Evolutionary conservation across 2,329 filamentous ascomycete genomes (phyloP), one percentile per base, ranked within the genome.

Genomic region (Aureobasidium melanogenum): DNA sequence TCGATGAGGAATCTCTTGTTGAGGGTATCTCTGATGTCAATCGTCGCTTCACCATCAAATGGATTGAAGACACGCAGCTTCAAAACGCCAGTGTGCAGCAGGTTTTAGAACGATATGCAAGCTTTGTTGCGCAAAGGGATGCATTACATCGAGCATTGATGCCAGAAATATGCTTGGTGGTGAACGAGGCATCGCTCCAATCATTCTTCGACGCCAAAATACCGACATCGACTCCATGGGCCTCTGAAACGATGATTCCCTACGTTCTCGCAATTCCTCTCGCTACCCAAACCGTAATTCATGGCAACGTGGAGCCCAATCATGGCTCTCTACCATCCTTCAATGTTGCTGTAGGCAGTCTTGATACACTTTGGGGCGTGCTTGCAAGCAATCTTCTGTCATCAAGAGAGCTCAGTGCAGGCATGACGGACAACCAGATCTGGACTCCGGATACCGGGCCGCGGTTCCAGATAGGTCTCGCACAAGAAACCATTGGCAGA

Each of bases 171-270:
- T 54, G 34, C 50, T 54, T 54, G 50, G 17, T 54, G 4, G 34
- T 54, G 19, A 41, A 41, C 22, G 50, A 54, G 22, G 34, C 50
- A 41, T 39, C 50, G 50, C 50, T 54, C 3, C 50, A 54, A 22
- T 54, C 50, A 30, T 54, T 54, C 10, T 54, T 54, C 34, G 34
- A 54, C 50, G 41, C 50, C 22, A 54, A 28, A 28, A 54, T 54
- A 6, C 50, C 34, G 19, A 54, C 50, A 28, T 34, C 50, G 22
- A 54, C 34, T 54, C 50, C 50, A 54, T 52, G 48, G 48, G 14
- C 30, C 32, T 52, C 48, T 26, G 48, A 52, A 52, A 52, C 34
- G 9, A 52, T 54, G 28, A 54, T 54, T 26, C 51, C 36, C 30
- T 54, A 54, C 7, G 36, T 24, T 54, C 51, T 54, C 22, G 51